Base-by-base conservation (phyloP, 2,329 filamentous ascomycete genomes). In the Aspergillus chevalieri region DNA sequence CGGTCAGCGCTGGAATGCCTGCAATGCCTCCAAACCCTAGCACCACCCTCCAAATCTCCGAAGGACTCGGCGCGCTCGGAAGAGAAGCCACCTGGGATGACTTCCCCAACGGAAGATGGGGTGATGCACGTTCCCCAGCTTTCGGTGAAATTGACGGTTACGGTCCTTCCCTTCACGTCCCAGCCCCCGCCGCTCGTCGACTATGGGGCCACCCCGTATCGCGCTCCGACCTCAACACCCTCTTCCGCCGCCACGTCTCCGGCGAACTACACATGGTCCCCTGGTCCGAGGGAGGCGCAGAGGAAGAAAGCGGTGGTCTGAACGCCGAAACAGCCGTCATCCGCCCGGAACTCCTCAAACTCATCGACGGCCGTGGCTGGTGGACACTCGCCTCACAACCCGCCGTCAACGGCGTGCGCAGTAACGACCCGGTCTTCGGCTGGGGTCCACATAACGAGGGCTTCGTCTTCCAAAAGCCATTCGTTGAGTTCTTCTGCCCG, bases 141-240 rank as follows among this genome's bases (percentile, higher is more conserved):
- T 97, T 95, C 65, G 92, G 92, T 61, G 90, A 96, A 69, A 96
- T 96, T 51, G 91, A 97, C 64, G 92, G 92, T n/a, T 97, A 97
- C 65, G 93, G 93, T 9, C 90, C 94, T n/a, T 93, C 86, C 49
- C 77, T 98, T 36, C 93, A 96, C 72, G 89, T 96, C 65, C 89
- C 87, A 0, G 83, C 89, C n/a, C 80, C 84, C 2, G 84, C 91
- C 64, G 93, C 93, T 10, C 81, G 92, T 56, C 79, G 81, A 56
- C 78, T 95, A 28, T 98, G 93, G 93, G 89, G 88, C 19, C 78
- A 86, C 51, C 93, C 93, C 0, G 81, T 79, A 22, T 80, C 80
- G 3, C 67, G 68, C 1, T 74, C 78, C 26, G 90, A 97, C 63
- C 87, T 98, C 60, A 90, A 82, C 58, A 74, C 78, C 9, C 75